phyloP scores from a whole-genome alignment of 495 filamentous ascomycete genomes.

The Lepraria neglecta region DNA sequence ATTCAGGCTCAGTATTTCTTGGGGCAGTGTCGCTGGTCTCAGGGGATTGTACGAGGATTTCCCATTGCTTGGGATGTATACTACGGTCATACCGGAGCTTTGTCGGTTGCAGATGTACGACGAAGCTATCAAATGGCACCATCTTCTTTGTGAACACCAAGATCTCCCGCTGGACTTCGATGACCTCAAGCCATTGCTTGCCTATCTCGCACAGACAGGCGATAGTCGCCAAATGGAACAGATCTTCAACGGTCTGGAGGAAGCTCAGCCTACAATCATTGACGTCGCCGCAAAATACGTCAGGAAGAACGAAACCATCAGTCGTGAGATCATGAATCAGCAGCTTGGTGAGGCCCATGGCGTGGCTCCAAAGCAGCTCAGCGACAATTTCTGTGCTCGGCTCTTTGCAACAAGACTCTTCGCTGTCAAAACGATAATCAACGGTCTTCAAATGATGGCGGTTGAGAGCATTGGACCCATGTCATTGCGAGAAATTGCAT shows the following conservation, averaged over 20 bases:
- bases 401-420: conserved; percentile 66
- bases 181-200: conserved; percentile 40
- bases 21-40: conserved; percentile 28
- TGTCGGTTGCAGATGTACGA: conserved; percentile 42
- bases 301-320: conserved; percentile 19
- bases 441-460: conserved; percentile 57
- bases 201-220: conserved; percentile 36
- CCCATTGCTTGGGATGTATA: conserved; percentile 53
- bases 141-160: conserved; percentile 39
- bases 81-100: conserved; percentile 51
- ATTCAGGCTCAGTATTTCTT: conserved; percentile 29
- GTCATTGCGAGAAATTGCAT: conserved; percentile 63
- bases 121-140: conserved; percentile 56
- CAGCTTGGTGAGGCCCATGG: conserved; percentile 41
- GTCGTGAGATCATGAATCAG: conserved; percentile 39
- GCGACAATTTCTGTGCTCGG: conserved; percentile 61
- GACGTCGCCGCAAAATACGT: conserved; percentile 16
- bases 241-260: conserved; percentile 25
- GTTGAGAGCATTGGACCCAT: conserved; percentile 62
- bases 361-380: conserved; percentile 45
- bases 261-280: conserved; percentile 27
- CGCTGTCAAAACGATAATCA: conserved; percentile 57
- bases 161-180: conserved; percentile 44
- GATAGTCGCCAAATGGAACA: conserved; percentile 16
- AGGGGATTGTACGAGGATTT: conserved; percentile 46